These are phyloP conservation scores for Leccinum olivaceopallidum DNA, from an alignment of 768 basidiomycete genomes.

Conservation along the genomic window DNA sequence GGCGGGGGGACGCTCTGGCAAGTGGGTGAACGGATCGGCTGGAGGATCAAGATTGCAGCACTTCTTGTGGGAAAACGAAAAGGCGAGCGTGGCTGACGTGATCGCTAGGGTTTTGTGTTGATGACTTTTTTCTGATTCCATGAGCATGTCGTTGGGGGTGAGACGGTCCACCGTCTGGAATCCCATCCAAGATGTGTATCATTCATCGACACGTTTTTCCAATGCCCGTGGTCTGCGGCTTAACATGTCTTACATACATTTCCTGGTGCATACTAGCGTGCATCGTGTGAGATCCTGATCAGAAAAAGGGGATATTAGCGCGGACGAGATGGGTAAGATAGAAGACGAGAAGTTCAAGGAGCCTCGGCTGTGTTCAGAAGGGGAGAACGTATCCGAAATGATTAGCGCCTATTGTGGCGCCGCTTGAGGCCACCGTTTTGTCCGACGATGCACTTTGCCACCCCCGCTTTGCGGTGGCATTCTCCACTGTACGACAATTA, in stretches of 20 bases:
- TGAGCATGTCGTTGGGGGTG: not conserved
- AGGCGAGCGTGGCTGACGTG: not conserved
- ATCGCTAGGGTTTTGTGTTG: not conserved
- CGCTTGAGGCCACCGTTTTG: constrained; percentile 23
- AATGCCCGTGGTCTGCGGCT: too few relatives aligned
- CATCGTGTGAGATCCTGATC: constrained; percentile 16
- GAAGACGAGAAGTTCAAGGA: constrained; percentile 30
- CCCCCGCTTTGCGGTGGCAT: constrained; percentile 22
- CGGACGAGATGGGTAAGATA: constrained; percentile 24
- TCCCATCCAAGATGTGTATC: too few relatives aligned
- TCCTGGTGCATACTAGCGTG: constrained; percentile 16
- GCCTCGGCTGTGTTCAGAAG: constrained; percentile 20
- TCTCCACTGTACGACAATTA: constrained; percentile 7
- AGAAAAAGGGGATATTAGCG: constrained; percentile 30
- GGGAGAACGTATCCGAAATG: constrained; percentile 21
- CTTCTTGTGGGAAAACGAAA: too few relatives aligned
- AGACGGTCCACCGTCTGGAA: too few relatives aligned
- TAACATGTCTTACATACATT: too few relatives aligned
- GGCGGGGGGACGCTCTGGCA: too few relatives aligned
- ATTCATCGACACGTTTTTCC: too few relatives aligned
- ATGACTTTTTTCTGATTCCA: not conserved
- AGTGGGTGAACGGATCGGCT: too few relatives aligned
- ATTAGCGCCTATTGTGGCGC: constrained; percentile 9
- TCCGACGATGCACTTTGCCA: constrained; percentile 9
- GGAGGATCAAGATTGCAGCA: too few relatives aligned